phyloP scores from a whole-genome alignment of 148 eudicot species.

The Persicaria maculosa region DNA sequence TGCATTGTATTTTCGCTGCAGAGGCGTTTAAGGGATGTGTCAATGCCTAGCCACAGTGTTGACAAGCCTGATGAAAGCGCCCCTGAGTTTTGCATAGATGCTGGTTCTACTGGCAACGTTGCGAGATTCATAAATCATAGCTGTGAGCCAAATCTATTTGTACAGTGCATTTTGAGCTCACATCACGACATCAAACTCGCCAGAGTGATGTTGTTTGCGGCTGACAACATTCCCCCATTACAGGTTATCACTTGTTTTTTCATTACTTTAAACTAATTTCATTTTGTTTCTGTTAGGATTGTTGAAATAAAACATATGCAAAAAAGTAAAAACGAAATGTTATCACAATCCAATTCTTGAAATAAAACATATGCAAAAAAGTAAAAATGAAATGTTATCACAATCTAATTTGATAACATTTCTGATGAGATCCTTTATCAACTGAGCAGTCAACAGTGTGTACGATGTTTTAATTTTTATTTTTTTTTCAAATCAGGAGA shows the following conservation, averaged over 20 bases:
- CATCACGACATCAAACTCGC: constrained; percentile 49
- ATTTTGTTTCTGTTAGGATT: not conserved
- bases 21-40: constrained; percentile 42
- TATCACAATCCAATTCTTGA: not conserved
- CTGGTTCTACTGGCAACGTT: constrained; percentile 34
- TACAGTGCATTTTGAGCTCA: constrained; percentile 42
- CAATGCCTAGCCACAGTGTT: constrained; percentile 19
- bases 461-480: too few species aligned
- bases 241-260: constrained; percentile 23
- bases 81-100: constrained; percentile 50
- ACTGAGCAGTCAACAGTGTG: too few species aligned
- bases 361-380: too few species aligned
- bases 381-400: too few species aligned
- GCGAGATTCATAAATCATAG: constrained; percentile 56
- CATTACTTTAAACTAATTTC: not conserved
- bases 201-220: constrained; percentile 44
- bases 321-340: not conserved
- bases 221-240: constrained; percentile 46
- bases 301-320: not conserved
- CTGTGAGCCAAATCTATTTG: constrained; percentile 53
- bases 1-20: constrained; percentile 10
- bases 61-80: constrained; percentile 28
- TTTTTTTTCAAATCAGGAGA: too few species aligned
- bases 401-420: too few species aligned
- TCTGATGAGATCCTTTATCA: too few species aligned